phyloP scores from a whole-genome alignment of 495 filamentous ascomycete genomes.

The Penicillium tannophilum region DNA sequence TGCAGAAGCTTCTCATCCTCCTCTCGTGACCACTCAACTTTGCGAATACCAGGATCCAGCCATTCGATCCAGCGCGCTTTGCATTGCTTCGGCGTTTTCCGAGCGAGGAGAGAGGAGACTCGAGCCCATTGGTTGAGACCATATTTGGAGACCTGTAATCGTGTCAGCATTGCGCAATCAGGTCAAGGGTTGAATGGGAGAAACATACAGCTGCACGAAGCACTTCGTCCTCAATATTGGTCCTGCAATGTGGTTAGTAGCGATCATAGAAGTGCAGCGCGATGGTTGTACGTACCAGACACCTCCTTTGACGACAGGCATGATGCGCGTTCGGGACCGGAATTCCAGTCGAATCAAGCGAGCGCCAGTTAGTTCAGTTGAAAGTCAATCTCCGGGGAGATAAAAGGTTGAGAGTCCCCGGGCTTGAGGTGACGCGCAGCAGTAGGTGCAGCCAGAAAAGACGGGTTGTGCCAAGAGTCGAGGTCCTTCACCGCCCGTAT shows the following conservation, averaged over 20 bases:
- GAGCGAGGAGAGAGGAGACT: conserved; percentile 93
- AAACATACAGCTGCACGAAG: conserved; percentile 75
- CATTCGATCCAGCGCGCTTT: conserved; percentile 98
- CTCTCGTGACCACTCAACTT: conserved; percentile 98
- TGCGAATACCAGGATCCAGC: conserved; percentile 95
- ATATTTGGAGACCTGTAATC: conserved; percentile 80
- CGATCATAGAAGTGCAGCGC: conserved; percentile 7
- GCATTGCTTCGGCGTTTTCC: conserved; percentile 98
- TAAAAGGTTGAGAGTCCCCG: conserved; percentile 19
- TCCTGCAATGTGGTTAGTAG: conserved; percentile 45
- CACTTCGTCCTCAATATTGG: conserved; percentile 88
- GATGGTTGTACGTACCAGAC: conserved; percentile 74
- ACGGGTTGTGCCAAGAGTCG: conserved; percentile 17
- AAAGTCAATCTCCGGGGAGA: conserved; percentile 16
- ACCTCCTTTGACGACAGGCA: conserved; percentile 98
- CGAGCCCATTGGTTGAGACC: conserved; percentile 99
- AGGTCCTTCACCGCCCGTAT: conserved; percentile 25
- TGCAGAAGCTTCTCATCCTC: conserved; percentile 98
- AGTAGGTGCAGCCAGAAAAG: conserved; percentile 26
- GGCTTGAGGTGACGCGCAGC: conserved; percentile 21
- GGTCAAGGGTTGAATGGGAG: background rate
- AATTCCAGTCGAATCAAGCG: background rate
- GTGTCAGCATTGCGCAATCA: conserved; percentile 20
- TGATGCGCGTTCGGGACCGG: conserved; percentile 40
- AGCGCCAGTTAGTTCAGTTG: background rate